Base-by-base conservation (phyloP, 805 yeast genomes). In the Clavispora fructus region DNA sequence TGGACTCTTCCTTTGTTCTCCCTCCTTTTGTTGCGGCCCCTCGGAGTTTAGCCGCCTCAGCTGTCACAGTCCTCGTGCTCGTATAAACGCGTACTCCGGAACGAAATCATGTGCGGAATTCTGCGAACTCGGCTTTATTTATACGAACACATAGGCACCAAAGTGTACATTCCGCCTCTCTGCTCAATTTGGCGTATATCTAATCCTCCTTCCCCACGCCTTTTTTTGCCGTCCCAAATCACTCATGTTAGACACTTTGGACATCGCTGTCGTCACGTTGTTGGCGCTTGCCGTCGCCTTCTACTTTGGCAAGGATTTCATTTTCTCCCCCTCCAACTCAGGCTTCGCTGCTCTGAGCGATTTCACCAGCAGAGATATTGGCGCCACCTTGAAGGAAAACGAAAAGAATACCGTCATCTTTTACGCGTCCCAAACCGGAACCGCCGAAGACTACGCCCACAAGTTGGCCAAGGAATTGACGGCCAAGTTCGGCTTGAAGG, bases 371-470 rank as follows among this genome's bases (percentile, higher is more conserved):
- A 72, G 89, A 59, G 82, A 83, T 61, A 66, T 86, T 39, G 71
- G 77, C 9, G 79, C 78, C 47, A 79, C 78, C 3, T 63, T 92
- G 55, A 69, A 71, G 42, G 69, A 71, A 33, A 82, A 82, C 57
- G 75, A 78, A 50, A 91, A 92, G 68, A 84, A 85, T 53, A 85
- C 87, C 32, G 71, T 90, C 39, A 84, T 94, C 3, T 77, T 94
- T 50, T 94, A 78, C 63, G 98, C 96, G 14, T 91, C 98, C 12
- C 99, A 94, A 69, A 94, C 99, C 6, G 99, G 99, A 53, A 94
- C 99, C 14, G 96, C 98, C 39, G 99, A 94, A 69, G 99, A 94
- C 61, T 92, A 90, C 59, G 95, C 97, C 16, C 79, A 85, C 56
- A 87, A 92, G 62, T 83, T 90, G 56, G 82, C 96, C 41, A 90